phyloP scores from a whole-genome alignment of 805 yeast species.

The Grigorovia humatica region DNA sequence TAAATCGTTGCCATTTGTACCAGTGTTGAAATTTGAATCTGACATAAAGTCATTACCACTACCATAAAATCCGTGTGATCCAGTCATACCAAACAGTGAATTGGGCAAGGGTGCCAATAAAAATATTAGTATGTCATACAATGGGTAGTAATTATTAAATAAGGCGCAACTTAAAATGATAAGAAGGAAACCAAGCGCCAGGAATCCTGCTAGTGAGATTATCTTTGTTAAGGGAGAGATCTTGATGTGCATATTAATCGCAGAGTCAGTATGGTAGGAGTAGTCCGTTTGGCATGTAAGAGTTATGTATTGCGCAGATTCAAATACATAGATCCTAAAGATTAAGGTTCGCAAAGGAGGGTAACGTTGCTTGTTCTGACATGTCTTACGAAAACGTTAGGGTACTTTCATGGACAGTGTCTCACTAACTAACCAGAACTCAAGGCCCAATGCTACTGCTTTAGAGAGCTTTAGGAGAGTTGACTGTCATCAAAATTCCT shows the following conservation, averaged over 20 bases:
- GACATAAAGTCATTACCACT: conserved; percentile 37
- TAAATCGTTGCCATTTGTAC: conserved; percentile 48
- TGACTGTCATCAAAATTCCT: neutral
- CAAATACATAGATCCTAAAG: neutral
- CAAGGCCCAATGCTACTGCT: too few relatives aligned
- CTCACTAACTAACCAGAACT: too few relatives aligned
- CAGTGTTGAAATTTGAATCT: conserved; percentile 29
- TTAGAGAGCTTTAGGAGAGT: too few relatives aligned
- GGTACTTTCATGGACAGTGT: too few relatives aligned
- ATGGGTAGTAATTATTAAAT: conserved; percentile 85
- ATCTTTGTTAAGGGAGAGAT: conserved; percentile 29
- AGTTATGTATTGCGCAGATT: too few relatives aligned
- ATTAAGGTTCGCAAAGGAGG: too few relatives aligned
- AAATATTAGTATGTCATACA: conserved; percentile 59
- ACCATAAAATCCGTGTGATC: neutral
- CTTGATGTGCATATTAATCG: conserved; percentile 16
- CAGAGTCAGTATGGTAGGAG: neutral
- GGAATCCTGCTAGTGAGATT: conserved; percentile 33
- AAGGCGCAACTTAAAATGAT: conserved; percentile 83
- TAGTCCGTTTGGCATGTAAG: neutral
- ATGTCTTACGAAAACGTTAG: too few relatives aligned
- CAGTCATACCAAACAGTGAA: conserved; percentile 40
- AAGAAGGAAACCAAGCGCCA: conserved; percentile 83
- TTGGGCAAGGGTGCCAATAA: conserved; percentile 66
- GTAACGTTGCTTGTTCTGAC: too few relatives aligned